These are phyloP conservation scores for Fusarium sulawesiense DNA, from an alignment of 2,329 filamentous ascomycete species.

Conservation along the genomic window DNA sequence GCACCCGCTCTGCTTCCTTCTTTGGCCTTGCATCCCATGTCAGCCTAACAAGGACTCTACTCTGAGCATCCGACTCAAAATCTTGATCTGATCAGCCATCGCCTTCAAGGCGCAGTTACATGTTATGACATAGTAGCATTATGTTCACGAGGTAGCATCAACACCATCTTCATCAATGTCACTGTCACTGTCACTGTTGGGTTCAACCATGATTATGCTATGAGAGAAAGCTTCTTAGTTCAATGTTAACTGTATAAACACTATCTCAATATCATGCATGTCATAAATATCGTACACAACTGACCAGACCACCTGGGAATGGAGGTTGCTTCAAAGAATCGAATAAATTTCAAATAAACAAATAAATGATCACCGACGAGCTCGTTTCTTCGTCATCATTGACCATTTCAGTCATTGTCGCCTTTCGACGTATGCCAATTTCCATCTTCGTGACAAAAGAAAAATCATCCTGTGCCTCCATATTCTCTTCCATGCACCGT, in stretches of 20 bases:
- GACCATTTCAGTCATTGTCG: slow-evolving; percentile 44
- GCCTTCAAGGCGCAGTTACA: slow-evolving; percentile 3
- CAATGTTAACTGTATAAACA: slow-evolving; percentile 30
- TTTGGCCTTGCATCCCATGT: slow-evolving; percentile 15
- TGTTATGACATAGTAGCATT: slow-evolving; percentile 7
- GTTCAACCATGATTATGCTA: neutral
- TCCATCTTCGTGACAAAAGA: slow-evolving; percentile 20
- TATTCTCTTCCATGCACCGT: slow-evolving; percentile 30
- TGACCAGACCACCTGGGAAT: slow-evolving; percentile 42
- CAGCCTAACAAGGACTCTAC: neutral
- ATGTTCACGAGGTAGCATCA: slow-evolving; percentile 25
- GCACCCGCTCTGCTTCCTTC: slow-evolving; percentile 17
- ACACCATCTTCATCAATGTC: neutral
- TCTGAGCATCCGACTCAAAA: neutral
- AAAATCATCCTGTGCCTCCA: slow-evolving; percentile 10
- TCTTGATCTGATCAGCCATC: slow-evolving; percentile 13
- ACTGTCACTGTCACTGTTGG: neutral
- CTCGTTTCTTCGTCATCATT: slow-evolving; percentile 46
- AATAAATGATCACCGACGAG: slow-evolving; percentile 44
- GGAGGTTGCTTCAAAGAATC: slow-evolving; percentile 40
- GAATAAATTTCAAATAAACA: slow-evolving; percentile 33
- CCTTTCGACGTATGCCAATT: slow-evolving; percentile 37
- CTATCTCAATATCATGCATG: slow-evolving; percentile 28
- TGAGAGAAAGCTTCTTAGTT: slow-evolving; percentile 26
- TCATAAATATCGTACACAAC: slow-evolving; percentile 41